Percentiles rank a stretch among this genome's conserved stretches.
These are phyloP conservation scores for Tulasnella calospora DNA, from an alignment of 768 basidiomycete genomes.

Conservation along the genomic window DNA sequence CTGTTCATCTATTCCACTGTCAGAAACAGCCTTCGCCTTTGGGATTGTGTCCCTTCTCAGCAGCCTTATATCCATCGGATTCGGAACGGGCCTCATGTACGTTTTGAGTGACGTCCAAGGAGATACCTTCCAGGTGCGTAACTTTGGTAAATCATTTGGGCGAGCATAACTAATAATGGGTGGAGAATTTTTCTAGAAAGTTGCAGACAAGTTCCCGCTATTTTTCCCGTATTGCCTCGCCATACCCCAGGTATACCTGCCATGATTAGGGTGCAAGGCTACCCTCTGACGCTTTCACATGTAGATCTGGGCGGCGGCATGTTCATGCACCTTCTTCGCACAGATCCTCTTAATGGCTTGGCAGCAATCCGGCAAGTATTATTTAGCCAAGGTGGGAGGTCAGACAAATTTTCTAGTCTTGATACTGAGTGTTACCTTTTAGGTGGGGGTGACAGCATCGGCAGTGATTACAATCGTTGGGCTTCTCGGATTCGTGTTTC, in stretches of 20 bases:
- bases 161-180: not conserved
- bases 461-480: not conserved
- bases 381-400: not conserved
- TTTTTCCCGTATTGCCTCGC: slow-evolving; percentile 18
- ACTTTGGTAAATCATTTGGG: not conserved
- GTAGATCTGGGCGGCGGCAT: slow-evolving; percentile 11
- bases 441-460: not conserved
- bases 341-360: slow-evolving; percentile 15
- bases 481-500: not conserved
- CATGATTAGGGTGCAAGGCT: not conserved
- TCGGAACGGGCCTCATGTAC: slow-evolving; percentile 13
- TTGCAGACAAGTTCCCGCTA: slow-evolving; percentile 5
- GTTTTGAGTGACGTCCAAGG: slow-evolving; percentile 1
- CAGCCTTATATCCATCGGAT: slow-evolving; percentile 15
- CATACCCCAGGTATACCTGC: slow-evolving; percentile 11
- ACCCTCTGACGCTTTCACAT: not conserved
- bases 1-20: not conserved
- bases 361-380: not conserved
- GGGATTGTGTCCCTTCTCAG: slow-evolving; percentile 17
- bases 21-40: not conserved
- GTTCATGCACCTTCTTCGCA: not conserved
- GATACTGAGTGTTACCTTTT: not conserved
- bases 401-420: not conserved
- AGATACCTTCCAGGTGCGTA: slow-evolving; percentile 14
- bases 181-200: not conserved